Conservation (phyloP, 176 grass and related monocot species). For the Tuctoria greenei region DNA sequence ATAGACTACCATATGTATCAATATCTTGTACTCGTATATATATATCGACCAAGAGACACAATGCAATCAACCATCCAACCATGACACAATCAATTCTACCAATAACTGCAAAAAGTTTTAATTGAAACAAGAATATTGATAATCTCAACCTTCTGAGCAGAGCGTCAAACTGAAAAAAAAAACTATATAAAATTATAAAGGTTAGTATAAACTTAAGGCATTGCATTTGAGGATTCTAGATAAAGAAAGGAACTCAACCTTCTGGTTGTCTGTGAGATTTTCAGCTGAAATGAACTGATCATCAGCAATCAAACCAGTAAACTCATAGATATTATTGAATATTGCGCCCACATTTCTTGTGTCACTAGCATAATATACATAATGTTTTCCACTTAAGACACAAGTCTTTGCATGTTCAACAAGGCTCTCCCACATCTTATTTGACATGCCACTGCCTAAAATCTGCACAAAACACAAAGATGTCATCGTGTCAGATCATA, state of each 20-base stretch:
- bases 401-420: constrained; percentile 95
- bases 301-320: constrained; percentile 74
- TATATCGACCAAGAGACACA: no score
- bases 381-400: constrained; percentile 80
- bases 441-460: constrained; percentile 84
- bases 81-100: no score
- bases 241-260: constrained; percentile 34
- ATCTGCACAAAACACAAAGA: constrained; percentile 50
- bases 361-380: constrained; percentile 70
- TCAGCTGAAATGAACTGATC: constrained; percentile 83
- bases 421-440: constrained; percentile 97
- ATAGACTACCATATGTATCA: no score
- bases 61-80: no score
- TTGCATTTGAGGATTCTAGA: not conserved
- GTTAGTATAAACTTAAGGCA: constrained; percentile 21
- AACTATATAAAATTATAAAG: not conserved
- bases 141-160: constrained; percentile 22
- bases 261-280: constrained; percentile 74
- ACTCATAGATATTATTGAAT: constrained; percentile 94
- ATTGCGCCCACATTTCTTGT: constrained; percentile 71
- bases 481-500: constrained; percentile 40
- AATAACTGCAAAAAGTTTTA: not conserved
- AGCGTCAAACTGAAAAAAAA: not conserved
- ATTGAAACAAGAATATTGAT: constrained; percentile 7
- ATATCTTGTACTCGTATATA: no score